Base-by-base conservation (phyloP, 169 alveolate genomes). In the Cyclospora cayetanensis region DNA sequence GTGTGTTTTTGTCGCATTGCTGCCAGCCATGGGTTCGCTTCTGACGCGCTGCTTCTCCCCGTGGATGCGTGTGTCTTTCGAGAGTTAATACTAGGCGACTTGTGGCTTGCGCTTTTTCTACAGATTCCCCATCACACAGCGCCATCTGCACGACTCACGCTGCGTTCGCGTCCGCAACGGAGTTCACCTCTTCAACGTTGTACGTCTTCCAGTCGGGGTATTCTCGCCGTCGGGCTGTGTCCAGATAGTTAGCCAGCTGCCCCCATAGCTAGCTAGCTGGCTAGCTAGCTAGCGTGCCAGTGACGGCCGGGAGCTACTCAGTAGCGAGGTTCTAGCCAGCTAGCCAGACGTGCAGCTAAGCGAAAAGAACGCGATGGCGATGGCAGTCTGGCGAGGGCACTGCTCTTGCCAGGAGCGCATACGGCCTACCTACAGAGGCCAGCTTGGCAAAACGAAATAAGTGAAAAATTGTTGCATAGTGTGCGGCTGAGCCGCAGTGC, bases 81-180 rank as follows among this genome's bases (percentile, higher is more conserved):
- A 34, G 50, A 41, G 77, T 37, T 41, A 39, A 34, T 22, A 37
- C 41, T 46, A 9, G 31, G 29, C 29, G 31, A 37, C 35, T 83
- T 20, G 66, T 37, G 41, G n/a, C 55, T 85, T 9, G 12, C 34
- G 39, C 55, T 27, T 34, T 20, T 29, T 35, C 35, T 46, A 18
- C 85, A 88, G 93, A 29, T 97, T 95, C 87, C 97, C 97, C 12
- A 96, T 97, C 29, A 97, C 98, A 1, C 98, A 97, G 93, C 94
- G 98, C 43, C 98, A 97, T 85, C 94, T 97, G 76, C 79, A 93
- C 90, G 98, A 97, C 93, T 94, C 96, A 77, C 90, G 96, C 41
- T 97, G 98, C 88, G 96, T 95, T 50, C 22, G 41, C 2, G 96
- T 95, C 27, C 95, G 93, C 94, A 90, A 94, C 55, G 98, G 98